Evolutionary conservation across 805 yeast genomes (phyloP), one percentile per base, ranked within the genome.

Genomic region (Cyberlindnera veronae): DNA sequence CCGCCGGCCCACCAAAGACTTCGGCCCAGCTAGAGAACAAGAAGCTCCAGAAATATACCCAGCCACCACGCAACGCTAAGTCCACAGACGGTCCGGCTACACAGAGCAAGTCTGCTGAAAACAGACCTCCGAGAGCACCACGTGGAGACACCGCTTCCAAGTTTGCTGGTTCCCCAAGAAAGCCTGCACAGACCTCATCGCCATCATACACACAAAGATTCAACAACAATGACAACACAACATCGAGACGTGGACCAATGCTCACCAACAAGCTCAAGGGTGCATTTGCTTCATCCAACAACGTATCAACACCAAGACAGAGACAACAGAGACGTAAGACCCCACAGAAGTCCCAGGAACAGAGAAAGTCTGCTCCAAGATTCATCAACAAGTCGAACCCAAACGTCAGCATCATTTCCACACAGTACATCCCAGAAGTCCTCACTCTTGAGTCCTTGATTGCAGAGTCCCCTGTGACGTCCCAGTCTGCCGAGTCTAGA

Each of bases 401-500:
- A 30, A 54, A 54, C 36, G 32, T 49, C 20, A 36, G 34, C 16
- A 26, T 43, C 34, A 36, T 58, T 35, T 29, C 29, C 41, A 40
- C 51, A 3, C 3, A 44, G 30, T 51, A 50, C 32, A 36, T 30
- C 2, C 58, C 58, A 40, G 40, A 48, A 22, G 38, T 45, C 4
- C 52, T 51, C 31, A 37, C 55, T 6, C 13, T 53, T 12, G 38
- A 39, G 9, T 30, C 47, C 1, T 27, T 55, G 10, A 20, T 51
- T 12, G 26, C 33, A 9, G 19, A 23, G 9, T 41, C 54, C 3
- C 50, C 51, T 28, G 37, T 52, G 10, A 51, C 54, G 3, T 46
- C 59, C 1, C 55, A 53, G 36, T 41, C 55, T 6, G 17, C 46
- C 12, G 39, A 42, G 9, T 46, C 56, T 4, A 46, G 57, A 39